Conservation (phyloP, 257 asterid genomes). For the Haberlea rhodopensis region DNA sequence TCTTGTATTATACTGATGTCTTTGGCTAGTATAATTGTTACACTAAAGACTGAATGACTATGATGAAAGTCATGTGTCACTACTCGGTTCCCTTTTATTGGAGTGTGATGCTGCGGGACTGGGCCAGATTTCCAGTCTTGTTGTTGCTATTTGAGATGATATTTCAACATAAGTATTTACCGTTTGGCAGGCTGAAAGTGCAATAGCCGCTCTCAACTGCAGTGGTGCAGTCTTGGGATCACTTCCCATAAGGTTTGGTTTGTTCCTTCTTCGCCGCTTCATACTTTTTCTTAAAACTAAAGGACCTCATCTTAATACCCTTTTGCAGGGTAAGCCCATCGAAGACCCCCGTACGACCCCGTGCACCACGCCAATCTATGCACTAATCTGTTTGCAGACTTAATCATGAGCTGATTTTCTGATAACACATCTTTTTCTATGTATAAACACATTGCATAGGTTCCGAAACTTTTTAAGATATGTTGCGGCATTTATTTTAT, state of each 20-base stretch:
- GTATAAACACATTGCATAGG: conserved; percentile 38
- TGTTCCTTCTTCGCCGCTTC: neutral
- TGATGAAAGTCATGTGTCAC: neutral
- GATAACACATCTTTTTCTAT: conserved; percentile 31
- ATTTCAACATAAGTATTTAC: neutral
- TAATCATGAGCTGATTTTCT: conserved; percentile 29
- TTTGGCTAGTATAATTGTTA: neutral
- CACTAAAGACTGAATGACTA: too few relatives aligned
- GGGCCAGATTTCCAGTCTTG: neutral
- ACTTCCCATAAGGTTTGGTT: conserved; percentile 75
- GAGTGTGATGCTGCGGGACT: neutral
- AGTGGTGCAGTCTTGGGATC: conserved; percentile 92
- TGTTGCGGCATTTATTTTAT: conserved; percentile 38
- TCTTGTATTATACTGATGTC: neutral
- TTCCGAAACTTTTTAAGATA: conserved; percentile 34
- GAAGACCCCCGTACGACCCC: conserved; percentile 79
- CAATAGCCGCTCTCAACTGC: conserved; percentile 93
- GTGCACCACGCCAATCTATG: conserved; percentile 54
- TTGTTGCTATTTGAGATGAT: neutral
- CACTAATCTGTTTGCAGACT: conserved; percentile 36
- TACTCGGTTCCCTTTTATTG: neutral
- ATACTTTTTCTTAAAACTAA: neutral
- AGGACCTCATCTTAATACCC: neutral
- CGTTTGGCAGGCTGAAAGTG: conserved; percentile 85
- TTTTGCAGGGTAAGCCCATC: conserved; percentile 81